A percentile compares a stretch with the other conserved stretches of the same genome.
Evolutionary conservation across 2,329 filamentous ascomycete species (phyloP).

Genomic region (Atkinsonella hypoxylon): DNA sequence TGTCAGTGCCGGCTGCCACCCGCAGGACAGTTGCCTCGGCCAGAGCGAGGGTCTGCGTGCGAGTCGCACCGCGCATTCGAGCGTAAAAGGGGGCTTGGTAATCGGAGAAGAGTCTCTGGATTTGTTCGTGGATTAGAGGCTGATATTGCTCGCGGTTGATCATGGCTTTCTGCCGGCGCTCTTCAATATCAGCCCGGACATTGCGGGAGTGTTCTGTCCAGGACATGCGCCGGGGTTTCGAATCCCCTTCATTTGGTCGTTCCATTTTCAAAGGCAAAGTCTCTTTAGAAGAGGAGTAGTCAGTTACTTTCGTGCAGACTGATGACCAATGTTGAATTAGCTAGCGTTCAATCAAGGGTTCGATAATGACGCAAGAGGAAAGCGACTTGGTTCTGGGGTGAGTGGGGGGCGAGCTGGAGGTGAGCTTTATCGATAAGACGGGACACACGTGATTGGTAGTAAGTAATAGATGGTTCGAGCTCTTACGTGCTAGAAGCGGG

Average conservation of each 20-base stretch:
- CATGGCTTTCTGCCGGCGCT: slow-evolving; percentile 19
- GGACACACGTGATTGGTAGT: not conserved
- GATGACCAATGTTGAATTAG: not conserved
- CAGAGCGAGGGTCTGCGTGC: slow-evolving; percentile 16
- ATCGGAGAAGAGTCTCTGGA: slow-evolving; percentile 19
- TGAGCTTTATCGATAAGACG: not conserved
- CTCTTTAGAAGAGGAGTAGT: not conserved
- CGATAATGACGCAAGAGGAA: slow-evolving; percentile 8
- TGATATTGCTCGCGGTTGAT: slow-evolving; percentile 18
- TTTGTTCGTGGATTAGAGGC: slow-evolving; percentile 19
- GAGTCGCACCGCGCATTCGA: slow-evolving; percentile 17
- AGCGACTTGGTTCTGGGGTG: slow-evolving; percentile 9
- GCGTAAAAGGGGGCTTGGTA: slow-evolving; percentile 22
- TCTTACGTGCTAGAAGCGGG: too few relatives aligned
- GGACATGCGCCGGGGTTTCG: slow-evolving; percentile 9
- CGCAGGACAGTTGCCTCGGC: slow-evolving; percentile 17
- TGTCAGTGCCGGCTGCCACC: slow-evolving; percentile 17
- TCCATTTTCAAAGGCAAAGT: slow-evolving; percentile 10
- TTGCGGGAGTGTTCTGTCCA: slow-evolving; percentile 12
- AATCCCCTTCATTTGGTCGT: slow-evolving; percentile 16
- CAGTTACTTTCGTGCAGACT: not conserved
- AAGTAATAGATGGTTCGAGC: too few relatives aligned
- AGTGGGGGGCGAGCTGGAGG: too few relatives aligned
- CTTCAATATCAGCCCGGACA: slow-evolving; percentile 19
- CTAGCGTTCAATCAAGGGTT: not conserved